phyloP scores from a whole-genome alignment of 1,284 basidiomycete species.

The Naganishia albida region DNA sequence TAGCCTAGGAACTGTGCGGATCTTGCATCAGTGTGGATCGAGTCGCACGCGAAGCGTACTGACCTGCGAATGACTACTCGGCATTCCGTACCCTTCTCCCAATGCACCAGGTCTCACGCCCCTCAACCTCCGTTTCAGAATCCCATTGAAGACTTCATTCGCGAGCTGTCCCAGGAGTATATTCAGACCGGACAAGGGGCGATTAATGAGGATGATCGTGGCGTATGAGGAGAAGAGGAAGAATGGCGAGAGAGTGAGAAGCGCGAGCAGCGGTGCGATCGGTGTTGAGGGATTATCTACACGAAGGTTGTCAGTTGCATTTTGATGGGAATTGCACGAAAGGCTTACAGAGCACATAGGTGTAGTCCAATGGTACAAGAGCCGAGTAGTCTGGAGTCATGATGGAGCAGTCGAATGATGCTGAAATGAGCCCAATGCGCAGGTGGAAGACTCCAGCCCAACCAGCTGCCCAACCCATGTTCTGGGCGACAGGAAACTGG shows the following conservation, averaged over 20 bases:
- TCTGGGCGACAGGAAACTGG: not conserved
- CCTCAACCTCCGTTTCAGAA: slow-evolving; percentile 43
- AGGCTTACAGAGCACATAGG: slow-evolving; percentile 31
- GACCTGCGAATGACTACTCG: slow-evolving; percentile 51
- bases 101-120: slow-evolving; percentile 42
- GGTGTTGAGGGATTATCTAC: slow-evolving; percentile 20
- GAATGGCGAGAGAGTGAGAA: slow-evolving; percentile 51
- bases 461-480: too few species aligned
- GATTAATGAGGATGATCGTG: slow-evolving; percentile 47
- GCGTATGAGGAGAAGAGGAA: slow-evolving; percentile 55
- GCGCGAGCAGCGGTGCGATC: slow-evolving; percentile 49
- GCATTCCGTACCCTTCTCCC: slow-evolving; percentile 51
- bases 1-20: slow-evolving; percentile 33
- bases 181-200: slow-evolving; percentile 45
- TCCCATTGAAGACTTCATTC: slow-evolving; percentile 46
- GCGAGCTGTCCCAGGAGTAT: slow-evolving; percentile 43
- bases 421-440: too few species aligned
- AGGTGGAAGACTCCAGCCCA: too few species aligned
- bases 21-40: not conserved
- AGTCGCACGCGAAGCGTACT: not conserved
- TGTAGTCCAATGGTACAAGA: slow-evolving; percentile 32
- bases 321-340: too few species aligned
- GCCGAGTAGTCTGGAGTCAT: slow-evolving; percentile 4
- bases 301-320: too few species aligned
- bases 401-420: too few species aligned